Percentiles rank a stretch among this genome's conserved stretches.
These are phyloP conservation scores for Agaricus subrufescens DNA, from an alignment of 768 basidiomycete genomes.

Conservation along the genomic window DNA sequence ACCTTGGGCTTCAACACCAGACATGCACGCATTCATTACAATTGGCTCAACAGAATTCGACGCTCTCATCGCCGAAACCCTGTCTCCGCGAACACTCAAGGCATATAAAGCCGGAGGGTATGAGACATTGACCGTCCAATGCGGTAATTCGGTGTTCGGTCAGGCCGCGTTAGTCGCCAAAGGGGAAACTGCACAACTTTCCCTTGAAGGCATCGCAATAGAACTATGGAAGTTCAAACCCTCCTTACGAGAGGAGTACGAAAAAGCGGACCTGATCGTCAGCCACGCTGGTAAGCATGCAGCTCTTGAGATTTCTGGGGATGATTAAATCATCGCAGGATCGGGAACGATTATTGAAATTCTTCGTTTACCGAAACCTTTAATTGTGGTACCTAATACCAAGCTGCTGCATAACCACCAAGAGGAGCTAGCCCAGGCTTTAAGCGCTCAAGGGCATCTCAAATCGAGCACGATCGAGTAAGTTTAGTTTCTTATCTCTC, in stretches of 20 bases:
- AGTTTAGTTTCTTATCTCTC: constrained; percentile 21
- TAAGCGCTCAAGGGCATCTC: constrained; percentile 57
- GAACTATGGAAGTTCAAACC: constrained; percentile 73
- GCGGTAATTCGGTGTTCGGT: constrained; percentile 62
- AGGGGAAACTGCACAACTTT: constrained; percentile 21
- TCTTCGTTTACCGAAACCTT: constrained; percentile 63
- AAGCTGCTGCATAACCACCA: constrained; percentile 93
- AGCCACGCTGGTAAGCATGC: constrained; percentile 78
- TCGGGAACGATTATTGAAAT: constrained; percentile 93
- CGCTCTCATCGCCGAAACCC: constrained; percentile 54
- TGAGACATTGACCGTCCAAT: constrained; percentile 63
- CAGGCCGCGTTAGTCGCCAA: constrained; percentile 22
- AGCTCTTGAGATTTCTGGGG: background rate
- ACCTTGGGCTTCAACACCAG: background rate
- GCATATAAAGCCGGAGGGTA: constrained; percentile 54
- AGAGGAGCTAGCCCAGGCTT: constrained; percentile 72
- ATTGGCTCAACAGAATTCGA: constrained; percentile 91
- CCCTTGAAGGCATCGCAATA: constrained; percentile 44
- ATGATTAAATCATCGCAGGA: constrained; percentile 40
- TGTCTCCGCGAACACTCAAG: constrained; percentile 55
- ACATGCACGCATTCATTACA: constrained; percentile 66
- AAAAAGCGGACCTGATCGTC: constrained; percentile 72
- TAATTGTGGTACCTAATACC: constrained; percentile 88
- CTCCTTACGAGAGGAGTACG: constrained; percentile 61
- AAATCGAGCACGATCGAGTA: constrained; percentile 54